phyloP scores from a whole-genome alignment of 768 basidiomycete species.

The Rhodocollybia butyracea region DNA sequence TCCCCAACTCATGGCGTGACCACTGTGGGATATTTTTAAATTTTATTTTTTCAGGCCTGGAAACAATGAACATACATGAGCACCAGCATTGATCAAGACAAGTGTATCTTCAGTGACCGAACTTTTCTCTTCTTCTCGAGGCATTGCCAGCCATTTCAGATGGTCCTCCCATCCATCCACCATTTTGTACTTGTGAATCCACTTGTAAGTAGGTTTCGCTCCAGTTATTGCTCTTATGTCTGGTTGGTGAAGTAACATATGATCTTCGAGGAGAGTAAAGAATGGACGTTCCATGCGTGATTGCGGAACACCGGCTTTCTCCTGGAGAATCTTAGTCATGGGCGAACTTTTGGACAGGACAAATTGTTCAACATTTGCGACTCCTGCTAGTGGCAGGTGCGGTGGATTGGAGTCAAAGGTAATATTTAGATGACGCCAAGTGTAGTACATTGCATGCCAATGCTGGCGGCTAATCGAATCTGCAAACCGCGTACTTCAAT shows the following conservation, averaged over 20 bases:
- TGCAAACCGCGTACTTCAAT: background rate
- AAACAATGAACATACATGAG: constrained; percentile 16
- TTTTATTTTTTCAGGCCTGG: background rate
- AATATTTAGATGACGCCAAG: constrained; percentile 20
- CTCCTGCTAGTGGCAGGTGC: constrained; percentile 17
- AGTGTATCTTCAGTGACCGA: constrained; percentile 24
- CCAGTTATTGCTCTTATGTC: constrained; percentile 25
- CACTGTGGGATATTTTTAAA: constrained; percentile 15
- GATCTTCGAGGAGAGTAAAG: constrained; percentile 26
- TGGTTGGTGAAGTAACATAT: constrained; percentile 23
- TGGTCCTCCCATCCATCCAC: constrained; percentile 25
- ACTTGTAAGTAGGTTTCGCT: constrained; percentile 19
- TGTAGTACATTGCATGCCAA: constrained; percentile 20
- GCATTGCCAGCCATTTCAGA: constrained; percentile 17
- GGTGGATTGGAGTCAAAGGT: constrained; percentile 19
- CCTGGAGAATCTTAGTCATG: constrained; percentile 18
- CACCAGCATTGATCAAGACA: constrained; percentile 26
- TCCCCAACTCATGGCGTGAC: constrained; percentile 25
- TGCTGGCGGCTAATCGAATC: constrained; percentile 17
- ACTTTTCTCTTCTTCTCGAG: constrained; percentile 19
- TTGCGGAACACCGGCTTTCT: constrained; percentile 23
- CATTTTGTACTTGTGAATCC: constrained; percentile 23
- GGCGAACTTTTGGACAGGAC: constrained; percentile 21
- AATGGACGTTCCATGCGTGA: constrained; percentile 25
- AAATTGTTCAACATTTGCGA: constrained; percentile 23